Evolutionary conservation across 2,329 filamentous ascomycete species (phyloP), one percentile per base, ranked within the genome.

Genomic region (Penicillium hordei): DNA sequence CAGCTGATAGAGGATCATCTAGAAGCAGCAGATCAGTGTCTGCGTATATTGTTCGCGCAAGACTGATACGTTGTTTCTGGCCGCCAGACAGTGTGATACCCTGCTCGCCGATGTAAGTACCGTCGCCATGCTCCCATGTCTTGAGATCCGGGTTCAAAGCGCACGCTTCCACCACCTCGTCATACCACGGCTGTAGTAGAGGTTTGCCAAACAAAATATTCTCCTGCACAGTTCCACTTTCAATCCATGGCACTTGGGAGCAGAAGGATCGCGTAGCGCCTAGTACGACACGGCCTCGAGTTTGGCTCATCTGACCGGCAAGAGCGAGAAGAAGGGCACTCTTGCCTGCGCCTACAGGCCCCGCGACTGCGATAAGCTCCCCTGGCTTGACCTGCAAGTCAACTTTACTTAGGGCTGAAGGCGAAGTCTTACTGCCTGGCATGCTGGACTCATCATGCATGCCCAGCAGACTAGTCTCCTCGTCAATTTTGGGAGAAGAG

Each of bases 211-310:
- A 38, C n/a, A 38, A n/a, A 19, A 38, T 38, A 5, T 38, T 38
- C 36, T 38, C 36, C n/a, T 38, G 36, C n/a, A 38, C 36, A 19
- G 36, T 21, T 48, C 21, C n/a, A 61, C 52, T 46, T 46, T 25
- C 25, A 33, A 23, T 42, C 39, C 39, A 42, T 7, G 39, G 25
- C 9, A 34, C 44, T 23, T 42, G 39, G 7, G 36, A 38, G 36
- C 36, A 38, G n/a, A 38, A 38, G n/a, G 36, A 38, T 38, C 36
- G 36, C 12, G 36, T 38, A 19, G 36, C 36, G 17, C 36, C 36
- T 10, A 38, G 36, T 10, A 19, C n/a, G n/a, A 38, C 5, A 19
- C 12, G 36, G 1, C 36, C 36, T 19, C n/a, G 36, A 10, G 9
- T 38, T 19, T 38, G 36, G n/a, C 36, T 19, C 36, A 38, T 38